A percentile compares a stretch with the other conserved stretches of the same genome.
These are phyloP conservation scores for Adansonia madagascariensis DNA, from an alignment of 441 rosid genomes.

Conservation along the genomic window DNA sequence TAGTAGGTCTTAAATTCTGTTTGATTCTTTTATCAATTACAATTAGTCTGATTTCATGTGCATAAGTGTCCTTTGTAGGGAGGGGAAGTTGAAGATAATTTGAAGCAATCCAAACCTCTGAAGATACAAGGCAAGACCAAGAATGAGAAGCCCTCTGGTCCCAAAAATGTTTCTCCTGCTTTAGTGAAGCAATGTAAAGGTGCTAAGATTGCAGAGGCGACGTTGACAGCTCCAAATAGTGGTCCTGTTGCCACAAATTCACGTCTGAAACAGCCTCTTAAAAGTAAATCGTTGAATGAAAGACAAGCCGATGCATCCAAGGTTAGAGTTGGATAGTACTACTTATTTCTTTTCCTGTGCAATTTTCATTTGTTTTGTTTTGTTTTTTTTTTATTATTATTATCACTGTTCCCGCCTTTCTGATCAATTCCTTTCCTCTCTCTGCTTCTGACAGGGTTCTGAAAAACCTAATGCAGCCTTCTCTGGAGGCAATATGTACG, in stretches of 20 bases:
- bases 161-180: conserved; percentile 47
- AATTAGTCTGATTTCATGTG: background rate
- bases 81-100: background rate
- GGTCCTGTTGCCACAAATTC: conserved; percentile 50
- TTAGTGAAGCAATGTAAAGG: conserved; percentile 35
- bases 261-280: conserved; percentile 48
- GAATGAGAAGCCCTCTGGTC: conserved; percentile 50
- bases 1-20: conserved; percentile 16
- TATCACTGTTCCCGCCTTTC: background rate
- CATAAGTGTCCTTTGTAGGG: conserved; percentile 38
- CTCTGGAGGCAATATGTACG: conserved; percentile 63
- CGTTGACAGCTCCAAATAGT: conserved; percentile 50
- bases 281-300: conserved; percentile 56
- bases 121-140: conserved; percentile 53
- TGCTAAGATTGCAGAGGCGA: conserved; percentile 44
- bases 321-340: conserved; percentile 40
- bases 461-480: conserved; percentile 53
- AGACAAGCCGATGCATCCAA: conserved; percentile 49
- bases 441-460: conserved; percentile 53
- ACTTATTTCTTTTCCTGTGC: conserved; percentile 16
- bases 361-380: conserved; percentile 6
- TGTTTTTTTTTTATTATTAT: conserved; percentile 36
- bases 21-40: conserved; percentile 9
- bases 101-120: conserved; percentile 41
- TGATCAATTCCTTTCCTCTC: conserved; percentile 15